phyloP scores from a whole-genome alignment of 345 rosid genomes.

The Citrus sp. region DNA sequence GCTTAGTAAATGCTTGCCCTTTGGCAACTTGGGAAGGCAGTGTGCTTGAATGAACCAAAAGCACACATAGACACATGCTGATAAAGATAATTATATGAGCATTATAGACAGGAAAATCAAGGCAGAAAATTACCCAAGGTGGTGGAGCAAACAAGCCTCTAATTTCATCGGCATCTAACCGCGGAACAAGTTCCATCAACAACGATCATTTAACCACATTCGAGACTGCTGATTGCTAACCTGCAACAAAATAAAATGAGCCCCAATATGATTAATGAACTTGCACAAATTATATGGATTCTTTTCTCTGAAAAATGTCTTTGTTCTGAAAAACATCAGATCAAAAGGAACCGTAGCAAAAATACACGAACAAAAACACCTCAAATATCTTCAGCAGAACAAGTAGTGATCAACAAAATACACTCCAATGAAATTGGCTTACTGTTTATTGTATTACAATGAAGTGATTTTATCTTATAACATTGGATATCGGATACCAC shows the following conservation, averaged over 20 bases:
- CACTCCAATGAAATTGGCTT: too few species aligned
- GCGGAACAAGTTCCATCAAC: slow-evolving; percentile 95
- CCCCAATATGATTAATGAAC: background rate
- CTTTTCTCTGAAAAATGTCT: background rate
- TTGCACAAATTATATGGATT: background rate
- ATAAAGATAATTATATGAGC: background rate
- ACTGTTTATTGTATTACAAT: too few species aligned
- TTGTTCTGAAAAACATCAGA: background rate
- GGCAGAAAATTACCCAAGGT: slow-evolving; percentile 65
- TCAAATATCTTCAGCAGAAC: background rate
- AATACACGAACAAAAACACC: background rate
- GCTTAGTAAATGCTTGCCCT: background rate
- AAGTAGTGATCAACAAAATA: background rate
- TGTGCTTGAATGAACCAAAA: background rate
- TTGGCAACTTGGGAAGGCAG: background rate
- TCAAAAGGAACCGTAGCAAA: background rate
- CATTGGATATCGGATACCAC: too few species aligned
- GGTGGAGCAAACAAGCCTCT: slow-evolving; percentile 98
- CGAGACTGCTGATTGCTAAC: slow-evolving; percentile 81
- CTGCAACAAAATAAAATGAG: slow-evolving; percentile 24
- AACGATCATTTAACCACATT: slow-evolving; percentile 84
- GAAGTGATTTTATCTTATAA: too few species aligned
- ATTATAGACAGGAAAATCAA: background rate
- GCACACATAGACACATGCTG: background rate
- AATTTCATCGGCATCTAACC: slow-evolving; percentile 75